A percentile compares a stretch with the other conserved stretches of the same genome.
These are phyloP conservation scores for Lasiodiplodia sp. DNA, from an alignment of 2,329 filamentous ascomycete genomes.

Conservation along the genomic window DNA sequence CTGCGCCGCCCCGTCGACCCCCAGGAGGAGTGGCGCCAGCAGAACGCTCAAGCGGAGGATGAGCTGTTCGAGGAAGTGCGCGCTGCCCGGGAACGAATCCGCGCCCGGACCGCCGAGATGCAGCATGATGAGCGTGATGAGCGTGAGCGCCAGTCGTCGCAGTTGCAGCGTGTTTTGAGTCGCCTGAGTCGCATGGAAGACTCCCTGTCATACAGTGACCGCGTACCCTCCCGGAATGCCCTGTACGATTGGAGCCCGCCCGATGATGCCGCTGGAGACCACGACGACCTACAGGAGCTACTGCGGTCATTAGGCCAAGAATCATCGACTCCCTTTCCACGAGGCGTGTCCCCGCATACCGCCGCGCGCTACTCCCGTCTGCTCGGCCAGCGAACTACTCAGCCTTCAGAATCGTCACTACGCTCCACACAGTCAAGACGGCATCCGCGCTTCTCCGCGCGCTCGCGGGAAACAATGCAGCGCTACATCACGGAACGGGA, in stretches of 20 bases:
- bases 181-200: slow-evolving; percentile 54
- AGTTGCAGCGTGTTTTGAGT: slow-evolving; percentile 55
- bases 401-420: slow-evolving; percentile 43
- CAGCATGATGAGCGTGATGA: slow-evolving; percentile 47
- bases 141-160: slow-evolving; percentile 35
- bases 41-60: slow-evolving; percentile 36
- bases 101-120: slow-evolving; percentile 34
- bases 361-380: slow-evolving; percentile 39
- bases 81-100: slow-evolving; percentile 32
- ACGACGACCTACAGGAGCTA: slow-evolving; percentile 51
- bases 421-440: slow-evolving; percentile 51
- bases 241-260: slow-evolving; percentile 69
- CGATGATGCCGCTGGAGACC: slow-evolving; percentile 42
- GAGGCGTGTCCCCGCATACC: slow-evolving; percentile 45
- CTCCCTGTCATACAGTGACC: slow-evolving; percentile 60
- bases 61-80: slow-evolving; percentile 30
- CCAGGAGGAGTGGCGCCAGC: slow-evolving; percentile 43
- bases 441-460: slow-evolving; percentile 49
- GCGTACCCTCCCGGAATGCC: slow-evolving; percentile 60
- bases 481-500: slow-evolving; percentile 52
- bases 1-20: slow-evolving; percentile 54
- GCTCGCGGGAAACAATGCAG: slow-evolving; percentile 48
- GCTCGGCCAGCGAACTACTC: slow-evolving; percentile 37
- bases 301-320: slow-evolving; percentile 50
- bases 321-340: slow-evolving; percentile 46